Conservation (phyloP, 2,329 filamentous ascomycete species). For the Beauveria sp. region DNA sequence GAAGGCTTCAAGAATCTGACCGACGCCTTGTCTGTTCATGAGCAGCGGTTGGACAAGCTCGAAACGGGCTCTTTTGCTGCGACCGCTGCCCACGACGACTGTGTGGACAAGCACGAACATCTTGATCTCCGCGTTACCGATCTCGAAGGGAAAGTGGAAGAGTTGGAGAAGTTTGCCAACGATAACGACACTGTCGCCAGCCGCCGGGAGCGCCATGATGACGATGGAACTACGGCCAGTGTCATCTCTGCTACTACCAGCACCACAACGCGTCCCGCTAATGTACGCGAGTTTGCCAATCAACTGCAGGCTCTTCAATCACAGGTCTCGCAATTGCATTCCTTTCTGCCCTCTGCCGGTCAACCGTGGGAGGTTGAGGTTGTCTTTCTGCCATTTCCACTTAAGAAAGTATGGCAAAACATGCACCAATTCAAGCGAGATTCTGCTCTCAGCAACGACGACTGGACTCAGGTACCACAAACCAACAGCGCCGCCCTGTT, state of each 20-base stretch:
- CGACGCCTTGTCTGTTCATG: slow-evolving; percentile 51
- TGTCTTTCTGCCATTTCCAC: slow-evolving; percentile 63
- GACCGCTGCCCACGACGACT: slow-evolving; percentile 54
- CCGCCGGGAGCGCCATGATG: slow-evolving; percentile 29
- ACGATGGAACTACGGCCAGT: slow-evolving; percentile 38
- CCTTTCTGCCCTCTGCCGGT: slow-evolving; percentile 50
- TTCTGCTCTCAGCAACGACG: slow-evolving; percentile 32
- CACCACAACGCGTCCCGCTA: slow-evolving; percentile 30
- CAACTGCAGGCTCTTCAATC: slow-evolving; percentile 44
- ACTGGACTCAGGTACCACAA: slow-evolving; percentile 49
- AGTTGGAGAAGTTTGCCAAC: slow-evolving; percentile 47
- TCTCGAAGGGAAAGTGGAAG: slow-evolving; percentile 55
- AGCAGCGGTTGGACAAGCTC: slow-evolving; percentile 57
- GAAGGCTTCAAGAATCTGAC: slow-evolving; percentile 38
- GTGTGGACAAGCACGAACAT: slow-evolving; percentile 59
- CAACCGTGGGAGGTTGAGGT: slow-evolving; percentile 70
- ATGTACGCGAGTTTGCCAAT: slow-evolving; percentile 39
- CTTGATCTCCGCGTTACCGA: slow-evolving; percentile 61
- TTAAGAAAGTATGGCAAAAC: slow-evolving; percentile 48
- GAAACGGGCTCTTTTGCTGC: slow-evolving; percentile 64
- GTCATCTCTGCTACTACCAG: slow-evolving; percentile 39
- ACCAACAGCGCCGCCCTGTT: slow-evolving; percentile 33
- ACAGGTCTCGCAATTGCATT: slow-evolving; percentile 49
- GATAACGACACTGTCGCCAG: slow-evolving; percentile 36
- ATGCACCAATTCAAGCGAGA: slow-evolving; percentile 38